Base-by-base conservation (phyloP, 768 basidiomycete genomes). In the Tricholoma matsutake region DNA sequence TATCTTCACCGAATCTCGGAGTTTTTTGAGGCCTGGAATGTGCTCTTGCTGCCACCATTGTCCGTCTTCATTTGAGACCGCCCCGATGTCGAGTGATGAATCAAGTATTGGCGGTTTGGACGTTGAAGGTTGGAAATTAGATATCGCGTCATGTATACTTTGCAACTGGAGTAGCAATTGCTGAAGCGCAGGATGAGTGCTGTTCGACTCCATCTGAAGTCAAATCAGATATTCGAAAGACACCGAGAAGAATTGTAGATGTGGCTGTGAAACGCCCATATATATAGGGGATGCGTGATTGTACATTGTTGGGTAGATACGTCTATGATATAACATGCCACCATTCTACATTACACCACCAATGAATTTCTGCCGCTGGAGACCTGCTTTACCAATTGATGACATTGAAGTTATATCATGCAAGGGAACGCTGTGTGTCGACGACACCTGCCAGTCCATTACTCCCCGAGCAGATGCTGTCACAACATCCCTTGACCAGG, bases 21-120 rank as follows among this genome's bases (percentile, higher is more conserved):
- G 73, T 62, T 78, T 81, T 64, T 77, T 81, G 0, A 82, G 68
- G 1, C 81, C 81, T 37, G 79, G 79, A 16, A 82, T 72, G 45
- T 71, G 70, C 29, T 78, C 78, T 51, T 76, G 77, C 32, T 78
- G 77, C 14, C 76, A 61, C 78, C 78, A 80, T 49, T 76, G 76
- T 28, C 71, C 75, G 25, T 80, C 78, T 32, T 80, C 79, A 14
- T 60, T 62, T 22, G 70, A 63, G 55, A 74, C 75, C 32, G 65
- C 66, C 28, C 63, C 67, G 14, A 65, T 61, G 18, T 78, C 75
- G 11, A 75, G 62, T 9, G 78, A 80, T 14, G 80, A 80, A 61
- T 83, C 80, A 18, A 82, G 72, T 56, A 83, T 79, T 20, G 81
- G 81, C 4, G 77, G 79, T 57, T 69, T 67, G 22, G 69, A 61